Conservation (phyloP, 352 stramenopile genomes). For the Phytophthora cactorum region DNA sequence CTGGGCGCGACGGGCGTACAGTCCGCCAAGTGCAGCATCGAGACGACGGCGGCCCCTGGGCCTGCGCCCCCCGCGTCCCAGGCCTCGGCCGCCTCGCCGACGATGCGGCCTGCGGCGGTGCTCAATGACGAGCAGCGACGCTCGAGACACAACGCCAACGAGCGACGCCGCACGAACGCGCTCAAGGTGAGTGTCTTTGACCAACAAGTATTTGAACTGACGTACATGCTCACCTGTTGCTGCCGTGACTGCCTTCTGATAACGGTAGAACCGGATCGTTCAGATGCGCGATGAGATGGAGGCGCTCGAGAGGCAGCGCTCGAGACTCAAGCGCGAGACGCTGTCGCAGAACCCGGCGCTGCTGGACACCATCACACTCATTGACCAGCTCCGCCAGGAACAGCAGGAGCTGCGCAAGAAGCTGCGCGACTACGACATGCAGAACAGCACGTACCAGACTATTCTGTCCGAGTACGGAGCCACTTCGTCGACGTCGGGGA, state of each 20-base stretch:
- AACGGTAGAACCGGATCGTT: constrained; percentile 42
- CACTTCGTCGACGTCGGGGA: constrained; percentile 3
- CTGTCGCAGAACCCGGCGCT: constrained; percentile 26
- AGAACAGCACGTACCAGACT: constrained; percentile 66
- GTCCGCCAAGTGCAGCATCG: constrained; percentile 26
- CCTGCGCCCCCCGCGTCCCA: neutral
- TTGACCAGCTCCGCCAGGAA: constrained; percentile 54
- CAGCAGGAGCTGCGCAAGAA: constrained; percentile 44
- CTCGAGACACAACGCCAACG: constrained; percentile 67
- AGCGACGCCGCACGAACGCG: constrained; percentile 62
- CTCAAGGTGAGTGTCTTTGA: constrained; percentile 36
- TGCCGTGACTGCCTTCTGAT: neutral
- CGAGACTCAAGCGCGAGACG: constrained; percentile 40
- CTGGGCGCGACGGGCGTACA: constrained; percentile 4
- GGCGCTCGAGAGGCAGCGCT: constrained; percentile 49
- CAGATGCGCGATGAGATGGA: constrained; percentile 57
- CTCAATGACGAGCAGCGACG: constrained; percentile 48
- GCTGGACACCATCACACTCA: constrained; percentile 45
- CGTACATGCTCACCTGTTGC: neutral
- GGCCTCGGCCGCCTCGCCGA: constrained; percentile 6
- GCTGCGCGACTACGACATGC: constrained; percentile 50
- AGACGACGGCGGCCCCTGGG: constrained; percentile 14
- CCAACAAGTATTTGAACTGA: neutral
- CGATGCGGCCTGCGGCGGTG: constrained; percentile 1
- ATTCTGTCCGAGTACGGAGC: constrained; percentile 49